These are phyloP conservation scores for Posidonia australis DNA, from an alignment of 106 monocot genomes.

Conservation along the genomic window DNA sequence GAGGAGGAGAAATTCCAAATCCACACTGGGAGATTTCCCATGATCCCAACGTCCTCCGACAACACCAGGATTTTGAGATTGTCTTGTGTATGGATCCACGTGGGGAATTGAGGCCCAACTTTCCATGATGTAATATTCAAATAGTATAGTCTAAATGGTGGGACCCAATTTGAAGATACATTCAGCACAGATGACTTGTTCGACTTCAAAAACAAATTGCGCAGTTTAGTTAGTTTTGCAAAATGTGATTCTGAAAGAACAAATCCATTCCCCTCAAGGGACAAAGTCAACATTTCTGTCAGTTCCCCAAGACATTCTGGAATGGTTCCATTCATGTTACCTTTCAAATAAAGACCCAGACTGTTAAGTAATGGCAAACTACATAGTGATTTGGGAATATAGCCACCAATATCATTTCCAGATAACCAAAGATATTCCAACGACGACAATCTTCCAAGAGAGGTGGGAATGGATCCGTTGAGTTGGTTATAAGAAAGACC, in stretches of 20 bases:
- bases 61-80: conserved; percentile 9
- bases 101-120: neutral
- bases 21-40: conserved; percentile 13
- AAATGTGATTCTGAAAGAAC: conserved; percentile 9
- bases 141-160: conserved; percentile 4
- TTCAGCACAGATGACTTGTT: conserved; percentile 6
- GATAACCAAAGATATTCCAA: neutral
- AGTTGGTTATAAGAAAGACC: neutral
- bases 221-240: conserved; percentile 5
- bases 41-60: conserved; percentile 16
- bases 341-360: neutral
- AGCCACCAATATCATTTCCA: neutral
- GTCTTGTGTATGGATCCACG: conserved; percentile 16
- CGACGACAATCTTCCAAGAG: neutral
- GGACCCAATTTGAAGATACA: conserved; percentile 10
- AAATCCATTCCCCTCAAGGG: neutral
- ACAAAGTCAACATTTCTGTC: neutral
- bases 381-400: neutral
- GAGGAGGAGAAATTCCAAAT: conserved; percentile 16
- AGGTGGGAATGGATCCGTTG: neutral
- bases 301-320: neutral
- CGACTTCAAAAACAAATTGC: neutral
- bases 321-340: neutral
- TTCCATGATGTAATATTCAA: neutral
- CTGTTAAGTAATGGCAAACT: neutral